Conservation (phyloP, 768 basidiomycete genomes). For the Pleurotus giganteus region DNA sequence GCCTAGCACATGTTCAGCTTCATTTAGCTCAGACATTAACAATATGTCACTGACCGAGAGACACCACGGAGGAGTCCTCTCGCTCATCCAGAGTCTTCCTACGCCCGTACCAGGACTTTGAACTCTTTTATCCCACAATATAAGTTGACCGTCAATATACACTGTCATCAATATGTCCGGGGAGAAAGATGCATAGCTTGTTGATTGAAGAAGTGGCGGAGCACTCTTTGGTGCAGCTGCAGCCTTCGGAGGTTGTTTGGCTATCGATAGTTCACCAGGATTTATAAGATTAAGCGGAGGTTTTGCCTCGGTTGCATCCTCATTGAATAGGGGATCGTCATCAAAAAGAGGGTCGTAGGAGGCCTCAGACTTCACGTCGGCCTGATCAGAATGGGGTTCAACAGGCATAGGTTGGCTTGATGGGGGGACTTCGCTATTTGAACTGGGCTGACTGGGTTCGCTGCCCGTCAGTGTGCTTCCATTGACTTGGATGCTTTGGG, state of each 20-base stretch:
- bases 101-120: slow-evolving; percentile 65
- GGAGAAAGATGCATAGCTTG: slow-evolving; percentile 64
- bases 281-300: slow-evolving; percentile 10
- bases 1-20: slow-evolving; percentile 53
- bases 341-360: slow-evolving; percentile 92
- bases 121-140: slow-evolving; percentile 86
- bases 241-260: slow-evolving; percentile 12
- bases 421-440: slow-evolving; percentile 15
- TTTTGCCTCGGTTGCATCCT: slow-evolving; percentile 30
- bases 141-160: slow-evolving; percentile 88
- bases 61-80: slow-evolving; percentile 95
- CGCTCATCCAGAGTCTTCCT: slow-evolving; percentile 84
- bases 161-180: slow-evolving; percentile 85
- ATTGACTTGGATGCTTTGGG: background rate
- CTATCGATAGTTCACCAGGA: slow-evolving; percentile 11
- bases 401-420: slow-evolving; percentile 4
- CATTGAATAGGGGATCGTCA: slow-evolving; percentile 70
- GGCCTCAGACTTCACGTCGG: slow-evolving; percentile 67
- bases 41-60: slow-evolving; percentile 65
- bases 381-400: slow-evolving; percentile 9
- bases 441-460: slow-evolving; percentile 8
- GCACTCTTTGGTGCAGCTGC: slow-evolving; percentile 67
- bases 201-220: slow-evolving; percentile 67
- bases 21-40: background rate
- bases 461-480: slow-evolving; percentile 16